Conservation (phyloP, 2,329 filamentous ascomycete genomes). For the Penicillium sp. region DNA sequence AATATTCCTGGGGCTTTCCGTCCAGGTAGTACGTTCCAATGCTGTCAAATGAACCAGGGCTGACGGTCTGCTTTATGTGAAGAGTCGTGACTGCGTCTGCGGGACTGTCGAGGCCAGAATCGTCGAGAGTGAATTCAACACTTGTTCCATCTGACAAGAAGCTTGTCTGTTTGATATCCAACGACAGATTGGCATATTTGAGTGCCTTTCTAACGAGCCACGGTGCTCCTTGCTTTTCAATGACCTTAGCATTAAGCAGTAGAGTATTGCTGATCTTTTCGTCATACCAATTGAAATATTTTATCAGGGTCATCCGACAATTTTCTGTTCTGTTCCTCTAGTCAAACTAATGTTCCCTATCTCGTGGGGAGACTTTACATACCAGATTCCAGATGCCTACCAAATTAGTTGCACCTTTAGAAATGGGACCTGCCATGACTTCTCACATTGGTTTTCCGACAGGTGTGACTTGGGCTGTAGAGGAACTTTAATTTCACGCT, state of each 20-base stretch:
- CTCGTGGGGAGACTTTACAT: not conserved
- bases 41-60: conserved; percentile 17
- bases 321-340: conserved; percentile 13
- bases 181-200: conserved; percentile 11
- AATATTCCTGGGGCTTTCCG: conserved; percentile 4
- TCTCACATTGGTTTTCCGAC: not conserved
- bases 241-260: not conserved
- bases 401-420: conserved; percentile 6
- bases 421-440: conserved; percentile 7
- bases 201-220: conserved; percentile 16
- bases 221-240: conserved; percentile 18
- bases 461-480: not conserved
- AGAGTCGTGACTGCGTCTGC: conserved; percentile 3
- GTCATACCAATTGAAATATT: conserved; percentile 15
- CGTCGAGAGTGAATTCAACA: not conserved
- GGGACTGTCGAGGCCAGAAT: not conserved
- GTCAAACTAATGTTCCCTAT: not conserved
- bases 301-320: conserved; percentile 19
- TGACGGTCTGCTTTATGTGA: conserved; percentile 13
- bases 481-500: not conserved
- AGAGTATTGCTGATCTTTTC: too few relatives aligned
- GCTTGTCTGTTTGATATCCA: conserved; percentile 14
- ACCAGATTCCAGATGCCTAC: conserved; percentile 17
- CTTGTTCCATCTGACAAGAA: not conserved
- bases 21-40: conserved; percentile 13